Conservation (phyloP, 371 early-diverging fungal species). For the Gilbertella persicaria region DNA sequence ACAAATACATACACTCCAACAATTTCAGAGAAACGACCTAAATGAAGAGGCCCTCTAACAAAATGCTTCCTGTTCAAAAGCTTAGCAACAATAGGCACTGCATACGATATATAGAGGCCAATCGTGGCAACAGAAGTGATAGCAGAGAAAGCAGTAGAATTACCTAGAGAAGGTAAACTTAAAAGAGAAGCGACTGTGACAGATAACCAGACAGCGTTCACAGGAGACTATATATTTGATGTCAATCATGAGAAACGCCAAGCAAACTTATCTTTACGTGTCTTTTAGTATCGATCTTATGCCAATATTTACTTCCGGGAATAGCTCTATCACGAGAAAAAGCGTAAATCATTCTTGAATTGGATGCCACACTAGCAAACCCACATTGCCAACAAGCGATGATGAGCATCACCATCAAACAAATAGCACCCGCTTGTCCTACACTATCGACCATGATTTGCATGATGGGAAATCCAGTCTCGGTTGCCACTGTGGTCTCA, state of each 20-base stretch:
- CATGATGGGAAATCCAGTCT: slow-evolving; percentile 46
- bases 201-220: slow-evolving; percentile 60
- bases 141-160: slow-evolving; percentile 55
- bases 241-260: background rate
- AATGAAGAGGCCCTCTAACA: slow-evolving; percentile 43
- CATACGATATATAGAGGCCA: slow-evolving; percentile 69
- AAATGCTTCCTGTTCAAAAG: slow-evolving; percentile 24
- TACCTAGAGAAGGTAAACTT: slow-evolving; percentile 43
- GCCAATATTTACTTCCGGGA: slow-evolving; percentile 53
- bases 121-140: slow-evolving; percentile 68
- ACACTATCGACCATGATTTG: slow-evolving; percentile 57
- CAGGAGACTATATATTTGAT: slow-evolving; percentile 36
- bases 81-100: slow-evolving; percentile 31
- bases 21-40: slow-evolving; percentile 43
- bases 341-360: slow-evolving; percentile 74
- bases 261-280: slow-evolving; percentile 61
- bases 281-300: slow-evolving; percentile 30
- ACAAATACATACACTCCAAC: slow-evolving; percentile 34
- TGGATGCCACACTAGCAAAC: slow-evolving; percentile 58
- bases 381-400: slow-evolving; percentile 63
- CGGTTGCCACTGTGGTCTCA: slow-evolving; percentile 36
- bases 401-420: slow-evolving; percentile 56
- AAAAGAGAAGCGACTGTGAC: slow-evolving; percentile 48
- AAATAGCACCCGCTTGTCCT: slow-evolving; percentile 48
- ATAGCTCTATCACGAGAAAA: slow-evolving; percentile 75